Base-by-base conservation (phyloP, 306 rosid species). In the Betula pendula region DNA sequence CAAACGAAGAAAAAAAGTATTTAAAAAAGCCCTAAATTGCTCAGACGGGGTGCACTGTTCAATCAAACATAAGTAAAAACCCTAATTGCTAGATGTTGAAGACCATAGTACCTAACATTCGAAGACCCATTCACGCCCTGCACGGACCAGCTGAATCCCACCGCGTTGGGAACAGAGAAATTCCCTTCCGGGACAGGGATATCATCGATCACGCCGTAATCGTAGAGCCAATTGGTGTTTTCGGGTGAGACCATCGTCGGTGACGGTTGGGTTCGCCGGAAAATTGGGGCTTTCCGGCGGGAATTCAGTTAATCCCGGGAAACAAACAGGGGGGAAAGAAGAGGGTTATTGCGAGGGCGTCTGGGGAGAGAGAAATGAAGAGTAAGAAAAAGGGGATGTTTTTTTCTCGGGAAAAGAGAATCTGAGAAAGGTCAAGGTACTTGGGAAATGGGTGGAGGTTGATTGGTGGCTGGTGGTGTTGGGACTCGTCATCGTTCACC, bases 181-280 rank as follows among this genome's bases (percentile, higher is more conserved):
- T 74, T 83, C 15, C 71, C 86, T 47, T 85, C 97, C 1, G 90
- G 80, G 51, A 85, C 95, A 59, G 97, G 75, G 31, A 86, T 83
- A n/a, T 90, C 97, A 68, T 95, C 99, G 68, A 95, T 88, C 77
- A 95, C 76, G 19, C 74, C 85, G 50, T 89, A 95, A 79, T 95
- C 97, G 82, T 76, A 89, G 44, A 92, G 82, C 99, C 99, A 95
- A 74, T 90, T 90, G 87, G 87, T 79, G 81, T 81, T 95, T 90
- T 95, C 99, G 69, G 97, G 94, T 71, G 97, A 86, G 68, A 83
- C 97, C 99, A 95, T 96, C 77, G 43, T 80, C 17, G 53, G 69
- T 10, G 47, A 58, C n/a, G 31, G 70, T 45, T 51, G 62, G 40
- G 17, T 75, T 81, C 20, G 83, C 83, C 84, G 89, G 88, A 59